These are phyloP conservation scores for Monoraphidium neglectum DNA, from an alignment of 139 green algal species.

Conservation along the genomic window DNA sequence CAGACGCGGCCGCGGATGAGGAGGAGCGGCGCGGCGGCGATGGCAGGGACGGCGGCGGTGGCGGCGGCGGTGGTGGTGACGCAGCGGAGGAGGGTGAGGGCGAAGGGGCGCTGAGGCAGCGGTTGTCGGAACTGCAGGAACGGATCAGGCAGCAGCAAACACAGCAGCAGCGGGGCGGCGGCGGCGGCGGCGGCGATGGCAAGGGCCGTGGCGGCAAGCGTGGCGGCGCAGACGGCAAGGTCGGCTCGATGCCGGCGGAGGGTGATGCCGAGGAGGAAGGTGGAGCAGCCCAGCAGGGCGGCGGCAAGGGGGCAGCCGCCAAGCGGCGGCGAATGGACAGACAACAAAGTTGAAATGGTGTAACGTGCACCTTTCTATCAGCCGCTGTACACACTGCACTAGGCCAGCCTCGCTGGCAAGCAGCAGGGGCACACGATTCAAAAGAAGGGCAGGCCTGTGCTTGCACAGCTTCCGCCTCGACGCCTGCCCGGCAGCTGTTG, in stretches of 20 bases:
- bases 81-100: slow-evolving; percentile 1
- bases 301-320: neutral
- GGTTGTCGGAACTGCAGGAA: slow-evolving; percentile 3
- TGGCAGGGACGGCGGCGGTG: neutral
- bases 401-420: too few relatives aligned
- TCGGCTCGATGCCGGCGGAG: neutral
- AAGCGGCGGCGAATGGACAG: neutral
- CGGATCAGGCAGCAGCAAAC: slow-evolving; percentile 14
- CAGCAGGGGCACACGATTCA: too few relatives aligned
- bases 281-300: neutral
- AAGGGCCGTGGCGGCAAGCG: neutral
- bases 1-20: neutral
- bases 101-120: slow-evolving; percentile 9
- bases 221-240: neutral
- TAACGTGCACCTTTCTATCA: too few relatives aligned
- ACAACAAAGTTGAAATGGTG: too few relatives aligned
- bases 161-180: neutral
- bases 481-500: too few relatives aligned
- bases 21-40: slow-evolving; percentile 11
- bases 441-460: too few relatives aligned
- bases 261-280: neutral
- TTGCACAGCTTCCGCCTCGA: too few relatives aligned
- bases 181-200: neutral
- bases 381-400: too few relatives aligned
- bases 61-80: neutral